phyloP scores from a whole-genome alignment of 73 alveolate species.

The Urostyla sp. region DNA sequence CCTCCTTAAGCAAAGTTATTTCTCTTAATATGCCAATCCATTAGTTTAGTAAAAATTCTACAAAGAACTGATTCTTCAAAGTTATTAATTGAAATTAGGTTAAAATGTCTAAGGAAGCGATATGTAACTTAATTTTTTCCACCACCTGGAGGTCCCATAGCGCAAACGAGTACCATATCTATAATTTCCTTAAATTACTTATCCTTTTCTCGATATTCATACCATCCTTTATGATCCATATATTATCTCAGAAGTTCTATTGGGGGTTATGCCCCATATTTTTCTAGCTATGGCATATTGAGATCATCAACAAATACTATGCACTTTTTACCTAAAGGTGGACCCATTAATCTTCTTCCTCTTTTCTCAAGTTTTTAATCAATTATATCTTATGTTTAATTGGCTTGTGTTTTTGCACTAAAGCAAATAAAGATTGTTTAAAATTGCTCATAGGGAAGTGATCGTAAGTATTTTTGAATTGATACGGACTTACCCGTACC shows the following conservation, averaged over 20 bases:
- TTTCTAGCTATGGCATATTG: slow-evolving; percentile 82
- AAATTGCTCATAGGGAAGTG: slow-evolving; percentile 60
- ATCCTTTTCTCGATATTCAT: slow-evolving; percentile 83
- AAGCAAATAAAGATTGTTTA: slow-evolving; percentile 71
- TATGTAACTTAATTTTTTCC: slow-evolving; percentile 77
- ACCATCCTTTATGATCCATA: slow-evolving; percentile 78
- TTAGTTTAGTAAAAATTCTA: slow-evolving; percentile 64
- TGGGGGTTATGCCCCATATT: slow-evolving; percentile 90
- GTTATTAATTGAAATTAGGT: slow-evolving; percentile 62
- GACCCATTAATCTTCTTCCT: slow-evolving; percentile 92
- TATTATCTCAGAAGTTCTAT: slow-evolving; percentile 87
- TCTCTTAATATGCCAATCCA: slow-evolving; percentile 85
- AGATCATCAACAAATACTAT: slow-evolving; percentile 89
- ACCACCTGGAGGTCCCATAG: slow-evolving; percentile 92
- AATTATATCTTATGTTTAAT: slow-evolving; percentile 87
- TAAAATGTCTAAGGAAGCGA: slow-evolving; percentile 80
- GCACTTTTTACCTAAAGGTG: slow-evolving; percentile 87
- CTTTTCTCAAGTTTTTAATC: slow-evolving; percentile 92
- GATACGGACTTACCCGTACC: slow-evolving; percentile 92
- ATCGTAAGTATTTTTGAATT: slow-evolving; percentile 74
- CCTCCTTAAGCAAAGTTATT: slow-evolving; percentile 76
- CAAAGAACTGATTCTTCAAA: slow-evolving; percentile 59
- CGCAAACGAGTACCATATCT: slow-evolving; percentile 73
- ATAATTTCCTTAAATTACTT: slow-evolving; percentile 71
- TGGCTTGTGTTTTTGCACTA: slow-evolving; percentile 93